Evolutionary conservation across 768 basidiomycete genomes (phyloP), one percentile per base, ranked within the genome.

Genomic region (Auriscalpium vulgare): DNA sequence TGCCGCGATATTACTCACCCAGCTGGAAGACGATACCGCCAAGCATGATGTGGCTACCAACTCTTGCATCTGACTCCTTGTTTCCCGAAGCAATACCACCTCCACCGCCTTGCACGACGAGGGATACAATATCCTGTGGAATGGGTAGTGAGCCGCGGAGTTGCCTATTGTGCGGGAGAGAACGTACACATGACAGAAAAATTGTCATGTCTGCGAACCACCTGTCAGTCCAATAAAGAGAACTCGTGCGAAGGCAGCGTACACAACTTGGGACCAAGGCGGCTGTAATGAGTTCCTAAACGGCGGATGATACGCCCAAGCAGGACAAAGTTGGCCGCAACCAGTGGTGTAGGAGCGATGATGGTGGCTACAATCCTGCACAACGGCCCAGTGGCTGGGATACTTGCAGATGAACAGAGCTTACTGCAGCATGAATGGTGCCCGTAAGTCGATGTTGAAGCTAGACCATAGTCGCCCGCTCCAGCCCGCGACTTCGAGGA

Each of bases 401-500:
- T 51, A 17, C 10, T 14, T 16, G 40, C 17, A 50, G 19, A 38
- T 29, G 17, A 37, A 50, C 13, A 37, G 16, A 67, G 5, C 73
- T 53, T 46, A 75, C 75, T 80, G 78, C 48, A 79, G 76, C 54
- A 76, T 63, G 63, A 70, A 81, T 0, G 77, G 69, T 23, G 3
- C 61, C 19, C 36, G 54, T 43, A 17, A 51, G 17, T 8, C 61
- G 14, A 37, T 52, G 19, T 62, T 62, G 29, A 58, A 48, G 46
- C 69, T 75, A 7, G 77, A 80, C 82, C 79, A 84, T 4, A 82
- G 62, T 17, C 83, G 67, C 1, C 71, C 84, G 8, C 66, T 61
- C 84, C 84, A 85, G 0, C 83, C 84, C 2, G 78, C 56, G 10
- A 78, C 62, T 62, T 86, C 85, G 10, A 77, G 63, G 1, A 76